Percentiles rank a stretch among this genome's conserved stretches.
Conservation (phyloP, 805 yeast species). For the Hanseniaspora pseudoguilliermondii region DNA sequence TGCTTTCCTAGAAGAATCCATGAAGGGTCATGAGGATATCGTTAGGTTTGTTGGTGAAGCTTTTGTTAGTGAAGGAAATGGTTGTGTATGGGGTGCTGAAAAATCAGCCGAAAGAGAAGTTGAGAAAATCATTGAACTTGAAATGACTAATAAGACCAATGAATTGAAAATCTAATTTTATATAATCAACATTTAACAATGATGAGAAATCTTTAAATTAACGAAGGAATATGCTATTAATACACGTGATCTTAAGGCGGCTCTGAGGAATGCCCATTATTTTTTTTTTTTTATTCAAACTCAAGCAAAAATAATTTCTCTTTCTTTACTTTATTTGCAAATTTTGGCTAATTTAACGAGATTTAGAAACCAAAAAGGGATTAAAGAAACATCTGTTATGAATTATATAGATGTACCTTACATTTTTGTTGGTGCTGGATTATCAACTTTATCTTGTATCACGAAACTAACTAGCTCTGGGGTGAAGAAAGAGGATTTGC, state of each 20-base stretch:
- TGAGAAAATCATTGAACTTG: conserved; percentile 19
- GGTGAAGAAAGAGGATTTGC: neutral
- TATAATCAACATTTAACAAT: neutral
- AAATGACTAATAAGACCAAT: neutral
- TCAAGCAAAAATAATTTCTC: neutral
- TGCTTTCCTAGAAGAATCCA: conserved; percentile 42
- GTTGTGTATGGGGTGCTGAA: conserved; percentile 81
- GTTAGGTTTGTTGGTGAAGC: conserved; percentile 79
- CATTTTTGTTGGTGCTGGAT: conserved; percentile 69
- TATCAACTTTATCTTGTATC: conserved; percentile 68
- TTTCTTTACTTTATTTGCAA: neutral
- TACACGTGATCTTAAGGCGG: neutral
- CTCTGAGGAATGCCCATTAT: neutral
- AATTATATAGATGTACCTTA: neutral
- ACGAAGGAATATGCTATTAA: neutral
- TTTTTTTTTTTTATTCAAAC: neutral
- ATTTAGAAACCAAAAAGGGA: no score
- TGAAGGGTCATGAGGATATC: conserved; percentile 37
- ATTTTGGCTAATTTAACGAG: no score
- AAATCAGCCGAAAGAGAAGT: conserved; percentile 48
- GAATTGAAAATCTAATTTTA: neutral
- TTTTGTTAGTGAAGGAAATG: conserved; percentile 63
- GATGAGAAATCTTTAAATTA: no score
- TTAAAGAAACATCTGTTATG: neutral
- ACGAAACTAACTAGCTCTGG: conserved; percentile 30